Base-by-base conservation (phyloP, 2,329 filamentous ascomycete species). In the Fusarium sp. region DNA sequence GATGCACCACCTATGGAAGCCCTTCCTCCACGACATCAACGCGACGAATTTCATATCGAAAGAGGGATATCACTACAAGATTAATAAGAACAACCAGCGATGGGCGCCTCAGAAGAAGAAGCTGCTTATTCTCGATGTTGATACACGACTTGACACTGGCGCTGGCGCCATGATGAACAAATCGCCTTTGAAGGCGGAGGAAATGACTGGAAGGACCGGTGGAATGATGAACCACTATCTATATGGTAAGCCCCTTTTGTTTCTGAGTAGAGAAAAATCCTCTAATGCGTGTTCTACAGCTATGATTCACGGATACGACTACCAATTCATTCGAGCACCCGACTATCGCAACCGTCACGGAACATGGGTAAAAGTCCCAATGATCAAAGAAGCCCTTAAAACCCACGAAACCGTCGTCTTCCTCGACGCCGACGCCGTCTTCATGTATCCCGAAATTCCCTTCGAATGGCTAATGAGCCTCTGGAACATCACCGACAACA, bases 261-360 rank as follows among this genome's bases (percentile, higher is more conserved):
- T 8, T 20, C 1, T 8, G 4, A 11, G 6, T 20, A 15, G 10
- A 8, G 20, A 8, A 11, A 29, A 4, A 9, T 45, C 2, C 2
- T 38, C 16, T 29, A n/a, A 51, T n/a, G 6, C 0, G 3, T n/a
- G 12, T 32, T 27, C 14, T 4, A 1, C 16, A 76, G 75, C 75
- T 8, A 71, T 76, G 70, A 83, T 85, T 62, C 84, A 85, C 74
- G 83, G 83, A 22, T 85, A 85, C 74, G 81, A 84, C 58, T 85
- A 85, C 75, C 83, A 83, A 57, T 81, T 84, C 61, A 78, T 85
- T 43, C 81, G 80, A 63, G 81, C 81, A 1, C 78, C 81, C 32
- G 75, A 80, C 44, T 81, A 82, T 60, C 70, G 74, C 4, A 79
- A 82, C 49, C 81, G 82, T 55, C 80, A 79, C 72, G 79, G 79